A percentile compares a stretch with the other conserved stretches of the same genome.
Conservation (phyloP, 306 rosid species). For the Abrus pulchellus region DNA sequence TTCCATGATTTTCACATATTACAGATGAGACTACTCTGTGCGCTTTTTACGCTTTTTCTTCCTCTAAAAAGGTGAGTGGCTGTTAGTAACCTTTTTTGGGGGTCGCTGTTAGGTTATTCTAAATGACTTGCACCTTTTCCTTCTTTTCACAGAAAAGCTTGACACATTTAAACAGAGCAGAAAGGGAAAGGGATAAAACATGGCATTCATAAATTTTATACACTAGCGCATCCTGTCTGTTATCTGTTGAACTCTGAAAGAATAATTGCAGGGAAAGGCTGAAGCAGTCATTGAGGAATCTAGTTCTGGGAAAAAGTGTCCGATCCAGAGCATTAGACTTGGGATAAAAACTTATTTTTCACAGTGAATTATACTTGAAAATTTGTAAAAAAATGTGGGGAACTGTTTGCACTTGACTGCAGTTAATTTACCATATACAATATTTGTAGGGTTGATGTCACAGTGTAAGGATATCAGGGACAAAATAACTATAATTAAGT, state of each 20-base stretch:
- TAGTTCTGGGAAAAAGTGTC: slow-evolving; percentile 31
- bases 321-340: slow-evolving; percentile 31
- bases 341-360: not conserved
- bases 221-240: slow-evolving; percentile 38
- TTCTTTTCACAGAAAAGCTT: slow-evolving; percentile 37
- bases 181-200: slow-evolving; percentile 3
- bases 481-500: slow-evolving; percentile 1
- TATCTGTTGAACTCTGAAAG: slow-evolving; percentile 45
- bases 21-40: slow-evolving; percentile 35
- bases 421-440: not conserved
- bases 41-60: slow-evolving; percentile 37
- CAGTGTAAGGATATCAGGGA: not conserved
- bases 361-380: not conserved
- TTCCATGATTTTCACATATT: slow-evolving; percentile 35
- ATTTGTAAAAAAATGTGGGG: not conserved
- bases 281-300: slow-evolving; percentile 51
- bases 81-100: slow-evolving; percentile 36
- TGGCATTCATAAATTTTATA: slow-evolving; percentile 35
- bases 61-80: slow-evolving; percentile 25
- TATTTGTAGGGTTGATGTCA: not conserved
- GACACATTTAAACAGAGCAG: not conserved
- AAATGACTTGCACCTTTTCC: slow-evolving; percentile 42
- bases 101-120: slow-evolving; percentile 42
- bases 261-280: slow-evolving; percentile 51
- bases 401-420: not conserved